phyloP scores from a whole-genome alignment of 306 rosid species.

The Malus sylvestris region DNA sequence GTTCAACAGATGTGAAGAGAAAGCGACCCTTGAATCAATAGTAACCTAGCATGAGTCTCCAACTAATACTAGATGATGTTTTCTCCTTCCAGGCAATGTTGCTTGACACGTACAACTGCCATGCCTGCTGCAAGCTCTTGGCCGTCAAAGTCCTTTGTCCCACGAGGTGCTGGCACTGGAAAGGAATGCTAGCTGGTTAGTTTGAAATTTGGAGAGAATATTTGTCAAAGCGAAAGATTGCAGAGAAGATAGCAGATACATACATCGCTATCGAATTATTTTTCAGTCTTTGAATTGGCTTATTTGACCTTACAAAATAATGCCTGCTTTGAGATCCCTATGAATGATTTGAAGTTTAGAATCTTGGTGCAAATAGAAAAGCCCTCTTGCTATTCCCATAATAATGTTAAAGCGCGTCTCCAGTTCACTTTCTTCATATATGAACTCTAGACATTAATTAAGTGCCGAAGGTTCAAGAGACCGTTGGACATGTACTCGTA shows the following conservation, averaged over 20 bases:
- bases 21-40: not conserved
- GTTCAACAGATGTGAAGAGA: too few relatives aligned
- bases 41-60: not conserved
- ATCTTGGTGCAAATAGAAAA: slow-evolving; percentile 14
- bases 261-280: not conserved
- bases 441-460: not conserved
- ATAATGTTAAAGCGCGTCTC: not conserved
- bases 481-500: not conserved
- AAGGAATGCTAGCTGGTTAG: not conserved
- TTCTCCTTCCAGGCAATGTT: not conserved
- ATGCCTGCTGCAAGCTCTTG: not conserved
- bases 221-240: not conserved
- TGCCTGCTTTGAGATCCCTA: slow-evolving; percentile 13
- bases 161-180: not conserved
- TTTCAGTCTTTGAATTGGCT: not conserved
- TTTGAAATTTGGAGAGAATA: not conserved
- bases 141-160: not conserved
- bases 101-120: not conserved
- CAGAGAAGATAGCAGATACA: not conserved
- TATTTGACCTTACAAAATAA: not conserved
- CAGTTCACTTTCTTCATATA: too few relatives aligned
- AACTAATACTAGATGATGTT: not conserved
- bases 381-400: slow-evolving; percentile 6
- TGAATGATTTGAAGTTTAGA: slow-evolving; percentile 12
- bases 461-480: not conserved